Evolutionary conservation across 2,329 filamentous ascomycete genomes (phyloP).

Genomic region (Stemphylium beticola): DNA sequence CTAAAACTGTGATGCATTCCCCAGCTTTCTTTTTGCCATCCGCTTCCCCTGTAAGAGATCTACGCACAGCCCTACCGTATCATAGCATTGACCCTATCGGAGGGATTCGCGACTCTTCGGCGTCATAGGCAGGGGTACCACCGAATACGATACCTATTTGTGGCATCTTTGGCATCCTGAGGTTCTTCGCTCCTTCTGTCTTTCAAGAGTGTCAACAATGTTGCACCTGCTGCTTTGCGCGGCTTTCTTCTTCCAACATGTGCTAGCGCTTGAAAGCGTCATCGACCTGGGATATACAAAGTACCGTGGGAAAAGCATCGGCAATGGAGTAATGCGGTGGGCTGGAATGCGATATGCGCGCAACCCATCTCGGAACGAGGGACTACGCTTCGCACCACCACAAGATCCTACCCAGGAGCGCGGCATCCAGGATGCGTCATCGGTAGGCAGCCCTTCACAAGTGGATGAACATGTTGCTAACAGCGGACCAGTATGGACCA

Average conservation of each 20-base stretch:
- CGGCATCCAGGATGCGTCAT: slow-evolving; percentile 58
- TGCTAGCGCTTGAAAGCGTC: slow-evolving; percentile 45
- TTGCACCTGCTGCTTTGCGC: slow-evolving; percentile 29
- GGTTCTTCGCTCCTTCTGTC: not conserved
- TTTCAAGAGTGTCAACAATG: slow-evolving; percentile 18
- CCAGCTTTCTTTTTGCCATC: not conserved
- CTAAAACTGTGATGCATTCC: slow-evolving; percentile 8
- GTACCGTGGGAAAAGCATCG: slow-evolving; percentile 64
- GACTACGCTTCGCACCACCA: slow-evolving; percentile 67
- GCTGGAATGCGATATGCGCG: slow-evolving; percentile 74
- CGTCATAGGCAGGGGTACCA: not conserved
- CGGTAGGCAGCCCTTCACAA: slow-evolving; percentile 21
- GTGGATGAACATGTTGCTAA: slow-evolving; percentile 10
- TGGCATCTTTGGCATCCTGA: not conserved
- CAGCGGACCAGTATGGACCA: slow-evolving; percentile 36
- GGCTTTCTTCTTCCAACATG: slow-evolving; percentile 30
- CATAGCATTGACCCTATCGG: slow-evolving; percentile 9
- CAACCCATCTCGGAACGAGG: slow-evolving; percentile 37
- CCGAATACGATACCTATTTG: slow-evolving; percentile 1
- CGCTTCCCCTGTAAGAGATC: slow-evolving; percentile 3
- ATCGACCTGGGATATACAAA: slow-evolving; percentile 72
- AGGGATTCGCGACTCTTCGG: not conserved
- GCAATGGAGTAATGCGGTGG: slow-evolving; percentile 71
- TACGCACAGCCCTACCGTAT: not conserved
- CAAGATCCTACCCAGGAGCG: slow-evolving; percentile 61